Evolutionary conservation across 306 rosid genomes (phyloP).

Genomic region (Alnus glutinosa): DNA sequence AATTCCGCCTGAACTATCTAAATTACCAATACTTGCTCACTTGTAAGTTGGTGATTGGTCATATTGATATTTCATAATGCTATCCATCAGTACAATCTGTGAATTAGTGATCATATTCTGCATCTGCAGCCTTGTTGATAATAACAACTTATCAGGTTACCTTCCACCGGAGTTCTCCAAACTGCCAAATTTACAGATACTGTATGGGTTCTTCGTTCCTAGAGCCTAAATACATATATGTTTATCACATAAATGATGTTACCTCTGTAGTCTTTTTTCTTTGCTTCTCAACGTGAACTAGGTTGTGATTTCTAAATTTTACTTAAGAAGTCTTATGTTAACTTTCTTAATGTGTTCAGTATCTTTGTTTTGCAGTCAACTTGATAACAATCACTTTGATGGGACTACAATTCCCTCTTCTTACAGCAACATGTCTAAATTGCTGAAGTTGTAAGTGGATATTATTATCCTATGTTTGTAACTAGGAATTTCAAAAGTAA

Average conservation of each 20-base stretch:
- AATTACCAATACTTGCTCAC: too few species aligned
- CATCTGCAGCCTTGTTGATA: too few species aligned
- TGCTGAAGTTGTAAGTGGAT: conserved; percentile 48
- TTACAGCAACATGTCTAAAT: conserved; percentile 38
- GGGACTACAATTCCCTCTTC: conserved; percentile 43
- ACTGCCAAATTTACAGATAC: conserved; percentile 26
- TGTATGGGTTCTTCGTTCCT: conserved; percentile 37
- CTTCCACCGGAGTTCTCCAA: neutral
- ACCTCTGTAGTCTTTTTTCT: neutral
- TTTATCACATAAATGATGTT: neutral
- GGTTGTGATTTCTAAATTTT: neutral
- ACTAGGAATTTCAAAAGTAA: conserved; percentile 6
- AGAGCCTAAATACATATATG: neutral
- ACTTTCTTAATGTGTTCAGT: neutral
- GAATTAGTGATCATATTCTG: too few species aligned
- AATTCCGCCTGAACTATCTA: too few species aligned
- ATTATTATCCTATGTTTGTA: conserved; percentile 15
- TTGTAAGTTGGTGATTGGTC: too few species aligned
- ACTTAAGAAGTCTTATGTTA: neutral
- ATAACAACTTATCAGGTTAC: too few species aligned
- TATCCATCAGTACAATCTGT: too few species aligned
- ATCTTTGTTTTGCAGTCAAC: conserved; percentile 40
- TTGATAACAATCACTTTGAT: conserved; percentile 48
- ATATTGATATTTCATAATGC: too few species aligned
- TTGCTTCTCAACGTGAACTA: neutral